Conservation (phyloP, 1,284 basidiomycete genomes). For the Cryptococcus hybrid region DNA sequence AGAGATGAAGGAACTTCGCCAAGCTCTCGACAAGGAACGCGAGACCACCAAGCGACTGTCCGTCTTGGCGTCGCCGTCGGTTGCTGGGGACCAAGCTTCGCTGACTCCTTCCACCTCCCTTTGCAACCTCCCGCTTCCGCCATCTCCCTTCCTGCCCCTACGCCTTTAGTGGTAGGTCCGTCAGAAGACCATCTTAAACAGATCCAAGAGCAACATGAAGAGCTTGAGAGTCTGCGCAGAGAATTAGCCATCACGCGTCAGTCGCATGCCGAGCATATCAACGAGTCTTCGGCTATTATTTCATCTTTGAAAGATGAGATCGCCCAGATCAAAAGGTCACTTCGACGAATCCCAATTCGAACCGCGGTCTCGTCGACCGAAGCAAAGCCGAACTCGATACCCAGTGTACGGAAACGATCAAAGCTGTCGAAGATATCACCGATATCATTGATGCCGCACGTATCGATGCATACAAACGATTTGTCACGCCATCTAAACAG, state of each 20-base stretch:
- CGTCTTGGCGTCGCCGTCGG: conserved; percentile 47
- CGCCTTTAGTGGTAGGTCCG: background rate
- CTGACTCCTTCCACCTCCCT: conserved; percentile 13
- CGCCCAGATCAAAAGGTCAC: conserved; percentile 82
- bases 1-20: conserved; percentile 87
- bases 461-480: conserved; percentile 86
- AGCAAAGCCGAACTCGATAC: conserved; percentile 87
- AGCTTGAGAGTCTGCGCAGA: conserved; percentile 86
- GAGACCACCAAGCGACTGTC: conserved; percentile 47
- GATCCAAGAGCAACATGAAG: conserved; percentile 87
- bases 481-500: conserved; percentile 75
- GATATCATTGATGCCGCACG: conserved; percentile 89
- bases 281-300: conserved; percentile 82
- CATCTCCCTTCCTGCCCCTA: background rate
- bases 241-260: conserved; percentile 93
- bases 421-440: conserved; percentile 89
- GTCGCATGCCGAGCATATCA: conserved; percentile 89
- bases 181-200: conserved; percentile 50
- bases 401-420: conserved; percentile 85
- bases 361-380: conserved; percentile 82
- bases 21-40: conserved; percentile 55
- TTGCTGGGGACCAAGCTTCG: background rate
- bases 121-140: conserved; percentile 3
- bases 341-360: conserved; percentile 75
- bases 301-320: conserved; percentile 76